Conservation (phyloP, 164 flowering plant genomes). For the Berberis thunbergii region DNA sequence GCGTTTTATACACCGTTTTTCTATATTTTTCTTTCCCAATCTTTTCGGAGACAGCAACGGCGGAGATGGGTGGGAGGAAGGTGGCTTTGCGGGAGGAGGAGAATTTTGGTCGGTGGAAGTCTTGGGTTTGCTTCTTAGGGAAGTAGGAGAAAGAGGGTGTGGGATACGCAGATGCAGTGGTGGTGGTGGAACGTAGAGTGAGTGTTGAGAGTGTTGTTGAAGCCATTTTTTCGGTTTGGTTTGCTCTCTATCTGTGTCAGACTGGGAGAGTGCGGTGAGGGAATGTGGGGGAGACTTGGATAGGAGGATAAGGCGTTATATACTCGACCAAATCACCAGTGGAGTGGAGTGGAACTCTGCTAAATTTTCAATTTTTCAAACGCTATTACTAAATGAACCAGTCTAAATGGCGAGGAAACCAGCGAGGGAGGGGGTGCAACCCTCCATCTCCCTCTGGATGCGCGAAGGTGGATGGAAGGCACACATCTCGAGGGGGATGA, state of each 20-base stretch:
- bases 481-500: too few relatives aligned
- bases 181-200: slow-evolving; percentile 22
- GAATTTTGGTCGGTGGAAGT: slow-evolving; percentile 11
- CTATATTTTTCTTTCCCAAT: slow-evolving; percentile 18
- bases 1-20: too few relatives aligned
- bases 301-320: background rate
- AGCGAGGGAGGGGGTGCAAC: too few relatives aligned
- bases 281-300: background rate
- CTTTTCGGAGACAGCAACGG: slow-evolving; percentile 55
- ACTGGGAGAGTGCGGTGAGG: background rate
- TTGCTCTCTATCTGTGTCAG: background rate
- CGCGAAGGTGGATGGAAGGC: too few relatives aligned
- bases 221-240: background rate
- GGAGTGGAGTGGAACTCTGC: background rate
- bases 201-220: slow-evolving; percentile 4
- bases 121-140: slow-evolving; percentile 19
- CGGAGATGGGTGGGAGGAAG: slow-evolving; percentile 37
- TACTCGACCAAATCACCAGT: too few relatives aligned
- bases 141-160: slow-evolving; percentile 12
- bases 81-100: slow-evolving; percentile 31
- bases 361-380: background rate
- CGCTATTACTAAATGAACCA: background rate
- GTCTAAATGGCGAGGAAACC: too few relatives aligned
- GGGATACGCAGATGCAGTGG: slow-evolving; percentile 21
- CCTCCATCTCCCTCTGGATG: too few relatives aligned